Evolutionary conservation across 345 rosid species (phyloP), one percentile per base, ranked within the genome.

Genomic region (Toxicodendron radicans): DNA sequence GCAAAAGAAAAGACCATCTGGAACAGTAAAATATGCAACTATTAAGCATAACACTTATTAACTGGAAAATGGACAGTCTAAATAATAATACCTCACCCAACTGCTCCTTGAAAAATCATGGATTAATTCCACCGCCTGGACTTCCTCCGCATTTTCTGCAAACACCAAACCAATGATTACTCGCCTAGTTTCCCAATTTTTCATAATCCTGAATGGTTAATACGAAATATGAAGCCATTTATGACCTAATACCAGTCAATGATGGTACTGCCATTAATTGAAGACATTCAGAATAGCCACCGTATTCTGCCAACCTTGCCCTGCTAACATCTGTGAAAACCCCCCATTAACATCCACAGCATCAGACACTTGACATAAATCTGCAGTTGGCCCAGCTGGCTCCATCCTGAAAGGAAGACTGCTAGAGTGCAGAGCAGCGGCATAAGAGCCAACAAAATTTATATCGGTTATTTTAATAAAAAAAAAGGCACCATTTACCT

Each of bases 381-480:
- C 85, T 23, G 76, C 76, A 65, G 83, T 64, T 13, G 87, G 87
- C 48, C 89, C 89, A 51, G 62, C 75, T 27, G 79, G 80, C 65
- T 83, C 91, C 94, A 89, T 88, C 52, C 89, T 70, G 81, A 90
- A 91, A 62, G 98, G 91, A 61, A 95, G 84, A 70, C 87, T 87
- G 51, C 80, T 72, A 43, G 96, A 87, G 86, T 95, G 92, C 56
- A 93, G 70, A 30, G 97, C 97, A 54, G 99, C 87, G 11, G 98
- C 98, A 51, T 89, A 95, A n/a, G n/a, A n/a, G n/a, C n/a, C n/a
- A n/a, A n/a, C n/a, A n/a, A n/a, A n/a, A n/a, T n/a, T n/a, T n/a
- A n/a, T n/a, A n/a, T n/a, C n/a, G n/a, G n/a, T n/a, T n/a, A n/a
- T n/a, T n/a, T n/a, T n/a, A n/a, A n/a, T n/a, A n/a, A n/a, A n/a